Evolutionary conservation across 768 basidiomycete genomes (phyloP), one percentile per base, ranked within the genome.

Genomic region (Rhizopogon roseolus): DNA sequence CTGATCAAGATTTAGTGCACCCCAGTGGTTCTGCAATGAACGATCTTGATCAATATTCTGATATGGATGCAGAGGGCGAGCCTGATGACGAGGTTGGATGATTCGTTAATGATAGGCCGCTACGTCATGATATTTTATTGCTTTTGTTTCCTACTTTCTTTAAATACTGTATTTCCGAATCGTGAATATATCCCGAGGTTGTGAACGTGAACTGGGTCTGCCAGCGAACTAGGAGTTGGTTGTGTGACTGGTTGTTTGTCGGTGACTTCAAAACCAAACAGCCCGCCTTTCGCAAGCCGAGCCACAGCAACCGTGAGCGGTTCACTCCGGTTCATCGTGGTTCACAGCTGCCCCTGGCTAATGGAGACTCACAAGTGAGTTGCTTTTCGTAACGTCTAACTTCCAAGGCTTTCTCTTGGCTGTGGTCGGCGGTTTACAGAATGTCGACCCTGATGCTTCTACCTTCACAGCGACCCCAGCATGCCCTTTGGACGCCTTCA

Each of bases 401-500:
- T 13, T 36, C 36, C 41, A 22, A 22, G 22, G 22, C 29, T 49
- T 51, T 22, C n/a, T 10, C 42, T 49, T 32, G n/a, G 40, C 43
- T 32, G 44, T 38, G 13, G 38, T 44, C 38, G 32, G 54, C 34
- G 52, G 53, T 28, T 22, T 34, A 11, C 50, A 39, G 53, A 32
- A 64, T 61, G 55, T 55, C 57, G 57, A 49, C 59, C 37, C 29
- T 19, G 41, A 53, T 57, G 54, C 51, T 57, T 40, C 29, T 32
- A 40, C 67, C 64, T 62, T 56, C 66, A 38, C 65, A 84, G 82
- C 70, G 82, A 84, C 66, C 69, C 76, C 56, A 71, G 69, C 58
- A 84, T 85, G 80, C 74, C 82, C 63, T 85, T 84, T 74, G 75
- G 73, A 56, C 82, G 82, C 66, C 73, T 85, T 64, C 73, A 76